phyloP scores from a whole-genome alignment of 257 asterid genomes.

The Nemophila menziesii region DNA sequence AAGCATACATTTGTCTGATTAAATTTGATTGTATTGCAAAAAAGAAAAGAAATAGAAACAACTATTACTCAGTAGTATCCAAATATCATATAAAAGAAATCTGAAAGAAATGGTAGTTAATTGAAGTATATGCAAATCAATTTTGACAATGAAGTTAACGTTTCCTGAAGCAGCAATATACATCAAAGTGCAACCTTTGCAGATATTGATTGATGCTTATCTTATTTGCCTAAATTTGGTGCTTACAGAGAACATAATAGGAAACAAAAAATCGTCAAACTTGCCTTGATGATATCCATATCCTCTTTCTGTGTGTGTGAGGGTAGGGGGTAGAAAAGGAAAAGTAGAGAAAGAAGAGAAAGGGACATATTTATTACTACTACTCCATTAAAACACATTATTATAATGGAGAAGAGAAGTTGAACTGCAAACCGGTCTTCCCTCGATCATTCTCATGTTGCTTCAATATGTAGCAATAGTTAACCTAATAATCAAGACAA shows the following conservation, averaged over 20 bases:
- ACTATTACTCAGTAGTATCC: no score
- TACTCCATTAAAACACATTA: no score
- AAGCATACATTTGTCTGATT: no score
- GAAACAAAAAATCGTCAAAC: slow-evolving; percentile 7
- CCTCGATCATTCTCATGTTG: slow-evolving; percentile 67
- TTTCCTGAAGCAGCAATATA: slow-evolving; percentile 8
- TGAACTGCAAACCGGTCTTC: slow-evolving; percentile 80
- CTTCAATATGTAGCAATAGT: slow-evolving; percentile 69
- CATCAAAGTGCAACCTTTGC: slow-evolving; percentile 7
- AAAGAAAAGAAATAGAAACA: no score
- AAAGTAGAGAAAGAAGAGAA: slow-evolving; percentile 2
- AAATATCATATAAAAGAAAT: no score
- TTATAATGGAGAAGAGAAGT: slow-evolving; percentile 72
- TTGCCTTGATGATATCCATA: background rate
- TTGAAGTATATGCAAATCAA: background rate
- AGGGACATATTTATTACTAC: slow-evolving; percentile 4
- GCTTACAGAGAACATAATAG: slow-evolving; percentile 2
- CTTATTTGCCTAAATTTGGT: slow-evolving; percentile 18
- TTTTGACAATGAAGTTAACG: background rate
- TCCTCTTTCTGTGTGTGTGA: background rate
- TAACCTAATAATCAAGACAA: slow-evolving; percentile 38
- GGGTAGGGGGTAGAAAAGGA: background rate
- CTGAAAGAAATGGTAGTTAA: background rate
- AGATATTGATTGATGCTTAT: slow-evolving; percentile 2
- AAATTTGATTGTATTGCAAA: no score